These are phyloP conservation scores for Phytophthora uliginosa DNA, from an alignment of 352 stramenopile genomes.

Conservation along the genomic window DNA sequence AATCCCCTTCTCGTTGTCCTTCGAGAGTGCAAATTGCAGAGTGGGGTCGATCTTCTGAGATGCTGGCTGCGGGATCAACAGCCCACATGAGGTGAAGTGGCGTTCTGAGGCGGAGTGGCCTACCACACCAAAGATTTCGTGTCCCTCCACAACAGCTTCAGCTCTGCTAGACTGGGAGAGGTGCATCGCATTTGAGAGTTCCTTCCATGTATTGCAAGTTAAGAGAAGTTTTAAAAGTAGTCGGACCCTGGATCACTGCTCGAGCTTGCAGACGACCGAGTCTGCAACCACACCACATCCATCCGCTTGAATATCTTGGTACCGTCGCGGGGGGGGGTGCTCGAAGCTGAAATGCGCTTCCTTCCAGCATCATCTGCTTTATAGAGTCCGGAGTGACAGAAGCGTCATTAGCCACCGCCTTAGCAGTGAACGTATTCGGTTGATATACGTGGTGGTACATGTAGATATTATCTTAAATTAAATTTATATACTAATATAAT, in stretches of 20 bases:
- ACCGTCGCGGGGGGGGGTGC: neutral
- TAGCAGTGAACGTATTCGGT: conserved; percentile 4
- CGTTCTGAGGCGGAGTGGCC: neutral
- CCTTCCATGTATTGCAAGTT: neutral
- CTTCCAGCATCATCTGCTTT: conserved; percentile 24
- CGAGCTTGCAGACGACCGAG: neutral
- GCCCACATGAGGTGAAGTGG: neutral
- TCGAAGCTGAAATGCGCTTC: conserved; percentile 12
- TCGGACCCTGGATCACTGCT: neutral
- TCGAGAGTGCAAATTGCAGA: neutral
- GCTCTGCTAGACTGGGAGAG: neutral
- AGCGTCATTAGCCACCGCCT: neutral
- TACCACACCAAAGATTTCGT: conserved; percentile 1
- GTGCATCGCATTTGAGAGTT: neutral
- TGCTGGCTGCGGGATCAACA: neutral
- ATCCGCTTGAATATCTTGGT: conserved; percentile 1
- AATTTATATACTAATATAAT: too few species aligned
- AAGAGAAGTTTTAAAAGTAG: neutral
- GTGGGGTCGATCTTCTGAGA: neutral
- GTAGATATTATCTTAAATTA: too few species aligned
- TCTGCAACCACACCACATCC: neutral
- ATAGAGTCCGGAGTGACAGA: conserved; percentile 1
- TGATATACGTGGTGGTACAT: conserved; percentile 23
- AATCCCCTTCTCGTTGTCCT: neutral
- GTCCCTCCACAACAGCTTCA: neutral